Base-by-base conservation (phyloP, 164 flowering plant species). In the Berberis thunbergii region DNA sequence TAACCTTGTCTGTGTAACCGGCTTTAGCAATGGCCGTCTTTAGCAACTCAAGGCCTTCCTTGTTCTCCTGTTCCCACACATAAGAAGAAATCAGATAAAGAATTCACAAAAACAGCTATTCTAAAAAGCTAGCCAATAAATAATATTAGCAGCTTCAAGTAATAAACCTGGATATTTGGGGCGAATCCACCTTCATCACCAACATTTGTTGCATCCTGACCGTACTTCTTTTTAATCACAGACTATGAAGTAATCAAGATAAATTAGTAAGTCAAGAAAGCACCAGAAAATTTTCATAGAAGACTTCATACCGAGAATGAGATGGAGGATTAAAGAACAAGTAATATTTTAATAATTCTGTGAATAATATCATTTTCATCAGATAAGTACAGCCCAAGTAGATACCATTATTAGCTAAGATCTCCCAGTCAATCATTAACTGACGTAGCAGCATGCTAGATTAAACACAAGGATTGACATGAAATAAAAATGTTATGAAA, bases 141-240 rank as follows among this genome's bases (percentile, higher is more conserved):
- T 1, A 43, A 60, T 55, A 1, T 7, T 7, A 45, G 3, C 9
- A 10, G 58, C 43, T 4, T 9, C 1, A 52, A 26, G 11, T 54
- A 12, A 41, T 6, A 56, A 12, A 87, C 94, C 88, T 84, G 97
- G 67, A 89, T 89, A 62, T 90, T 90, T 52, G 97, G 97, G 71
- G 97, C 97, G 78, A 90, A 90, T 53, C 97, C 97, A 76, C 97
- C 97, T 81, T 90, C 97, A 80, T 90, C 97, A 74, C 97, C 97
- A 73, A 90, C 97, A 76, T 90, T 90, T 45, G 94, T 87, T 41
- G 97, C 95, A 78, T 90, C 97, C 67, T 90, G 97, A 42, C 95
- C 97, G 48, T 90, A 90, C 64, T 87, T 90, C 90, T 90, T 90
- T 61, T 90, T 90, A 60, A 90, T 90, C 60, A 90, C 97, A 74